Evolutionary conservation across 345 rosid genomes (phyloP).

Genomic region (Zanthoxylum bungeanum): DNA sequence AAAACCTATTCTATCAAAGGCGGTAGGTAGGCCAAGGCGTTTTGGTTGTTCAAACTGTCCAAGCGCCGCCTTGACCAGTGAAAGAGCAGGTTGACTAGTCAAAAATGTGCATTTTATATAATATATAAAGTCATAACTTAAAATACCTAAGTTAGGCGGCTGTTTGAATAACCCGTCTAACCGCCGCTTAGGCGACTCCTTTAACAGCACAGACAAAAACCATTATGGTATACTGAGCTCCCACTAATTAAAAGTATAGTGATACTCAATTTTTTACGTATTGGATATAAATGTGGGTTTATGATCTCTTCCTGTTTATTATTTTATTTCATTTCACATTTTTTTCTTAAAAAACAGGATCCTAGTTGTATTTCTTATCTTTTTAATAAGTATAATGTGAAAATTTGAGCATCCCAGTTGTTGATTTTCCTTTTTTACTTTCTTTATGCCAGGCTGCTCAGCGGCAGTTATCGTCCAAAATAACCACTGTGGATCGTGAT

Average conservation of each 20-base stretch:
- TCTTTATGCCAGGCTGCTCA: conserved; percentile 49
- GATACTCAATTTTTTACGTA: not conserved
- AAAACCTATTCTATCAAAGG: no score
- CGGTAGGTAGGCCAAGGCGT: no score
- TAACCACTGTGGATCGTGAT: conserved; percentile 47
- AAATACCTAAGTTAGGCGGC: no score
- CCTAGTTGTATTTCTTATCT: not conserved
- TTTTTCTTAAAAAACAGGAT: not conserved
- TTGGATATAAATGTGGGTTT: not conserved
- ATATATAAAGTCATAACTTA: no score
- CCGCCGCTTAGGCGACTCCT: no score
- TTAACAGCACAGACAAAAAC: no score
- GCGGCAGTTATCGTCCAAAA: conserved; percentile 56
- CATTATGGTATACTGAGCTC: not conserved
- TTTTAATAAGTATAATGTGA: not conserved
- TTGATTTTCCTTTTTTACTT: not conserved
- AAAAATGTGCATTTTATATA: no score
- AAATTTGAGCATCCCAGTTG: not conserved
- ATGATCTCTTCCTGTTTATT: not conserved
- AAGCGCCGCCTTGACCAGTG: no score
- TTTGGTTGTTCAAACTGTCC: no score
- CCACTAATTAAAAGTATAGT: not conserved
- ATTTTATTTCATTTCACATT: not conserved
- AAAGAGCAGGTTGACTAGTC: no score
- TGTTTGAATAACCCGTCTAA: no score